Percentiles rank a stretch among this genome's conserved stretches.
phyloP scores from a whole-genome alignment of 129 eudicot genomes.

The Heracleum sosnowskyi region DNA sequence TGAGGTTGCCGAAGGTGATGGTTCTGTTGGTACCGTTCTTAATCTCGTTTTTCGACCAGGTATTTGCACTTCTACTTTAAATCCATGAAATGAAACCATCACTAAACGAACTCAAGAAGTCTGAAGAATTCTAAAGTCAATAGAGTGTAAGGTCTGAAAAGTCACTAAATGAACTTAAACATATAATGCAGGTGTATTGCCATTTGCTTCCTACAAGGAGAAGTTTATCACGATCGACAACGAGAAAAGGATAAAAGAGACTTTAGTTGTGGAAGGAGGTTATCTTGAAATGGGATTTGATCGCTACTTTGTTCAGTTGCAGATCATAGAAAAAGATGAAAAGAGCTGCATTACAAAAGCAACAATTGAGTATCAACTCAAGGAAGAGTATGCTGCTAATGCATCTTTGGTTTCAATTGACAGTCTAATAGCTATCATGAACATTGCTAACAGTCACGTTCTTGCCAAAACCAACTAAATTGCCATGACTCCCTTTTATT shows the following conservation, averaged over 20 bases:
- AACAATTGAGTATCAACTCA: constrained; percentile 37
- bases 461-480: neutral
- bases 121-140: too few relatives aligned
- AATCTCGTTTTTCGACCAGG: constrained; percentile 23
- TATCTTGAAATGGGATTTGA: constrained; percentile 44
- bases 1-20: constrained; percentile 28
- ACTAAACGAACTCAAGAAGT: too few relatives aligned
- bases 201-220: constrained; percentile 18
- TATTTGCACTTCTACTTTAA: neutral
- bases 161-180: too few relatives aligned
- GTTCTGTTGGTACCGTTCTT: constrained; percentile 24
- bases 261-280: constrained; percentile 47
- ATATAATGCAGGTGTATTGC: too few relatives aligned
- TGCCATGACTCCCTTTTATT: too few relatives aligned
- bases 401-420: constrained; percentile 28
- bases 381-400: constrained; percentile 41
- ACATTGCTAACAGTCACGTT: constrained; percentile 22
- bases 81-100: too few relatives aligned
- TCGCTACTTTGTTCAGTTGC: constrained; percentile 22
- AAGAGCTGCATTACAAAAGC: constrained; percentile 30
- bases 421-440: constrained; percentile 22
- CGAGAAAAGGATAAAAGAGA: constrained; percentile 36
- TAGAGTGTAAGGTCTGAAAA: too few relatives aligned
- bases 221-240: constrained; percentile 46
- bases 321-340: constrained; percentile 28